Evolutionary conservation across 2,329 filamentous ascomycete genomes (phyloP), one percentile per base, ranked within the genome.

Genomic region (Celoporthe dispersa): DNA sequence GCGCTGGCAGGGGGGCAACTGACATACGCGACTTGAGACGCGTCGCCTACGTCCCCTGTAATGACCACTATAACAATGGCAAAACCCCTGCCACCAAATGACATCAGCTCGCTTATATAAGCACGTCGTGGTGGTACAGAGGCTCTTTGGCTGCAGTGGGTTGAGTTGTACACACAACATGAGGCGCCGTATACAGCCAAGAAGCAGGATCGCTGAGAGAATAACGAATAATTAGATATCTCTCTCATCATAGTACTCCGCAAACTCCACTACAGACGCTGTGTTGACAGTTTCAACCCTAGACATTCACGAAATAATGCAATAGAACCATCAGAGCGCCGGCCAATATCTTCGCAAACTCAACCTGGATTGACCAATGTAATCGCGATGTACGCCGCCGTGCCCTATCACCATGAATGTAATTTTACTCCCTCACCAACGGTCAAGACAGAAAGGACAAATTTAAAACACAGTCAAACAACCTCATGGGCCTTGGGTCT

Each of bases 301-400:
- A 57, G 11, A 33, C 53, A 57, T 57, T 57, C 53, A 57, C 25
- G 14, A 33, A 57, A 31, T 33, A 28, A 57, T 57, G 53, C 28
- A 33, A 57, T 31, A 57, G 53, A 16, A 57, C 59, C 33, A 25
- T 61, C 59, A 61, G 9, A 61, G 22, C 19, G 59, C 59, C 16
- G 22, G 59, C 33, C 14, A 31, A 16, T 14, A 28, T 33, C 53
- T 31, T 31, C 16, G 25, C 28, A 57, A 31, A 33, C 28, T 28
- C 28, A 57, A 57, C 53, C 62, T 71, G 37, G 60, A 57, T 71
- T 71, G 64, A 67, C 71, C 71, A 72, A 67, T 71, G 65, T 72
- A 72, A 67, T 67, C 66, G 68, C 39, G n/a, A 69, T 66, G 60
- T 69, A 67, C 69, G 63, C 66, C 71, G 57, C 61, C 69, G 22